Evolutionary conservation across 495 filamentous ascomycete species (phyloP).

Genomic region (Xanthoparmelia taractica): DNA sequence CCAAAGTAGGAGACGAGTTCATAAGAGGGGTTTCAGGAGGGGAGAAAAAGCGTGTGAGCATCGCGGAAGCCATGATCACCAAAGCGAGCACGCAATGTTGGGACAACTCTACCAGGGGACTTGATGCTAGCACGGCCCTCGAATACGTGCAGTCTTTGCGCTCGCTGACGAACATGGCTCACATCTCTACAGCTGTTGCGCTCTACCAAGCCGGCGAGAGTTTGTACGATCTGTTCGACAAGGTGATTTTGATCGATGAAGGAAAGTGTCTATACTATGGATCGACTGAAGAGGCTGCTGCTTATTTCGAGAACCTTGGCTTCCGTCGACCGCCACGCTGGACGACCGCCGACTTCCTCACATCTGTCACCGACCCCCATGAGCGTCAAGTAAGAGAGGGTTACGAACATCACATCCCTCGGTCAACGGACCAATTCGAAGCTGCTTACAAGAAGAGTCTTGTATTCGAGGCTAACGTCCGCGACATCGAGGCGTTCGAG

Average conservation of each 20-base stretch:
- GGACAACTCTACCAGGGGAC: conserved; percentile 62
- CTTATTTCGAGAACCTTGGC: conserved; percentile 57
- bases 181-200: conserved; percentile 54
- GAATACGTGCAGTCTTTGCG: conserved; percentile 59
- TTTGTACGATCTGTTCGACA: conserved; percentile 63
- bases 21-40: conserved; percentile 64
- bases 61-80: conserved; percentile 61
- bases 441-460: conserved; percentile 45
- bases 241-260: conserved; percentile 61
- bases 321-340: conserved; percentile 53
- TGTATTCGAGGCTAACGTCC: conserved; percentile 29
- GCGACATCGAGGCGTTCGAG: conserved; percentile 47
- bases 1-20: conserved; percentile 59
- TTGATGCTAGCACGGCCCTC: conserved; percentile 60
- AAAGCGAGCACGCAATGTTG: conserved; percentile 58
- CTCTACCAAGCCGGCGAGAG: conserved; percentile 67
- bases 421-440: conserved; percentile 52
- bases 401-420: conserved; percentile 53
- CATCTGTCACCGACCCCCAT: conserved; percentile 55
- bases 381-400: conserved; percentile 52
- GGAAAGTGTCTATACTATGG: conserved; percentile 61
- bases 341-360: conserved; percentile 65
- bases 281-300: conserved; percentile 45
- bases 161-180: conserved; percentile 53
- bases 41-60: conserved; percentile 65